Evolutionary conservation across 495 filamentous ascomycete species (phyloP).

Genomic region (Sordaria brevicollis): DNA sequence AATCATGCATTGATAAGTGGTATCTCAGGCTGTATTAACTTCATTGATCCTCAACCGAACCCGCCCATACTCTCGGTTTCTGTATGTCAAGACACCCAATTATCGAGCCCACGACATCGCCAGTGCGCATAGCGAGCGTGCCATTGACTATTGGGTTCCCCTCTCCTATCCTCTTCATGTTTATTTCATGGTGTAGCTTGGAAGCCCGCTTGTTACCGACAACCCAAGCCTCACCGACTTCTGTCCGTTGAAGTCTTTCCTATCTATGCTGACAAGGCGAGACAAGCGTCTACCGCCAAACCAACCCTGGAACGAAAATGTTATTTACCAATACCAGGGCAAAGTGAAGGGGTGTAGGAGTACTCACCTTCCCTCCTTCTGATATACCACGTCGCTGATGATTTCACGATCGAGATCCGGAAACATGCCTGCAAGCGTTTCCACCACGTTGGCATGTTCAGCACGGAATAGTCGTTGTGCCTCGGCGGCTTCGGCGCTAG

Average conservation of each 20-base stretch:
- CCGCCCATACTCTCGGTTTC: neutral
- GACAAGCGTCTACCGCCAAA: conserved; percentile 81
- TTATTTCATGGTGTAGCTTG: neutral
- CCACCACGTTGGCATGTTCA: conserved; percentile 85
- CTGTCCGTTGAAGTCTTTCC: neutral
- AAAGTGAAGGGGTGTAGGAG: neutral
- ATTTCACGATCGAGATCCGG: conserved; percentile 82
- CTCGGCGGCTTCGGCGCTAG: conserved; percentile 85
- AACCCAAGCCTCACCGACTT: neutral
- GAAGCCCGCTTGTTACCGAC: neutral
- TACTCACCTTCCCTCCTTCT: conserved; percentile 82
- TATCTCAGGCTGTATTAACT: neutral
- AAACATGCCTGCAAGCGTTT: conserved; percentile 88
- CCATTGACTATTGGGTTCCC: neutral
- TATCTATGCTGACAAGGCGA: conserved; percentile 55
- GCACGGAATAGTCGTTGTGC: conserved; percentile 72
- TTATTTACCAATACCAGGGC: conserved; percentile 12
- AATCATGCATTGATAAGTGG: neutral
- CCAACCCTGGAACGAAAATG: conserved; percentile 52
- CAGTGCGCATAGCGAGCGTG: neutral
- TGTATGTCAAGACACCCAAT: neutral
- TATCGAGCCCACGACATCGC: neutral
- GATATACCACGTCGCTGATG: conserved; percentile 86
- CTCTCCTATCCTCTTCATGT: neutral
- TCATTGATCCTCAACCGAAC: neutral